Percentiles rank a stretch among this genome's conserved stretches.
Conservation (phyloP, 176 grass and related monocot genomes). For the Poa annua region DNA sequence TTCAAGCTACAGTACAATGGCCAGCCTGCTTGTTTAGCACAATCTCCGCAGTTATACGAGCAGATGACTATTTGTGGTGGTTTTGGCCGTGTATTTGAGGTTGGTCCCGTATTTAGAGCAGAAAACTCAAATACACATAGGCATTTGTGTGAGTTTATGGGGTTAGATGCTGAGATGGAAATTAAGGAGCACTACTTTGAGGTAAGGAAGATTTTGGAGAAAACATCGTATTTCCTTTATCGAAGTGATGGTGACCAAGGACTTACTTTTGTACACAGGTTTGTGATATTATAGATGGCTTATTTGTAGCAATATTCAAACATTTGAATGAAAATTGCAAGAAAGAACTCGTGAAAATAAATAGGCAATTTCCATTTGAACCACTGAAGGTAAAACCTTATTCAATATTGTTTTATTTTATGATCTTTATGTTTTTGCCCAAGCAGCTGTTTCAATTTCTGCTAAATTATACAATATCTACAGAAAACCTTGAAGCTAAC, state of each 20-base stretch:
- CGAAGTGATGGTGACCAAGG: not conserved
- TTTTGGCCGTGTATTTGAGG: conserved; percentile 88
- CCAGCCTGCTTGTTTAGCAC: conserved; percentile 88
- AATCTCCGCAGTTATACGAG: conserved; percentile 85
- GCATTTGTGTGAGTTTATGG: conserved; percentile 94
- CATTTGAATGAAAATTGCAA: conserved; percentile 78
- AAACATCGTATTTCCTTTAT: conserved; percentile 1
- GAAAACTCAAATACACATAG: conserved; percentile 93
- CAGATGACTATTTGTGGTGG: conserved; percentile 87
- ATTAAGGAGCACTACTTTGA: conserved; percentile 98
- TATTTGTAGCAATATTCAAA: conserved; percentile 94
- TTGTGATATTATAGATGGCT: conserved; percentile 83
- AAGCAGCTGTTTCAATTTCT: conserved; percentile 17
- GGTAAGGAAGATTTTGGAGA: conserved; percentile 45
- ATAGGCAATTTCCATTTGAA: conserved; percentile 87
- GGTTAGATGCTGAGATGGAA: conserved; percentile 96
- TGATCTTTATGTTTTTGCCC: not conserved
- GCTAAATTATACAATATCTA: conserved; percentile 70
- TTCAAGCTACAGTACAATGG: conserved; percentile 84
- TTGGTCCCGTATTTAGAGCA: conserved; percentile 82
- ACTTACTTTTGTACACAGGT: conserved; percentile 58
- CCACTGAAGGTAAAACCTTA: conserved; percentile 28
- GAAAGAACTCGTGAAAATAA: conserved; percentile 82
- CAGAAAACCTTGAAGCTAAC: conserved; percentile 80
- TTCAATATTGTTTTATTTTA: conserved; percentile 26